A percentile compares a stretch with the other conserved stretches of the same genome.
These are phyloP conservation scores for Balakata baccata DNA, from an alignment of 345 rosid genomes.

Conservation along the genomic window DNA sequence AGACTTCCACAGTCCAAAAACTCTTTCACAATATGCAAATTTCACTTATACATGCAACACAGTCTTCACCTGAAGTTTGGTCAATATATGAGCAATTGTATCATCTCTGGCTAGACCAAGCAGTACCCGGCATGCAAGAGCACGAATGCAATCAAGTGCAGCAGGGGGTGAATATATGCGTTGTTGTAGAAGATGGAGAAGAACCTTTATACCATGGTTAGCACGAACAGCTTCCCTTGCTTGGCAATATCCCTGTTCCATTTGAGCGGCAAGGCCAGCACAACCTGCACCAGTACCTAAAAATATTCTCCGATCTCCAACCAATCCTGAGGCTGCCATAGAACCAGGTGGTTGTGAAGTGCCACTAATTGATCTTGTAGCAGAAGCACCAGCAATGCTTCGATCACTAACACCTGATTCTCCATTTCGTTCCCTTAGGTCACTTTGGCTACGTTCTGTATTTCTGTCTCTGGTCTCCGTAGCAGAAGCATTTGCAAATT, in stretches of 20 bases:
- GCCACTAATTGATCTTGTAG: constrained; percentile 35
- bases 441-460: constrained; percentile 47
- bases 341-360: constrained; percentile 61
- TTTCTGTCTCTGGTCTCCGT: constrained; percentile 46
- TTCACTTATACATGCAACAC: not conserved
- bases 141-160: constrained; percentile 87
- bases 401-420: constrained; percentile 46
- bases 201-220: constrained; percentile 95
- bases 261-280: constrained; percentile 97
- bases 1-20: not conserved
- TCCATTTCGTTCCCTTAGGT: constrained; percentile 51
- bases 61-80: constrained; percentile 81
- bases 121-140: constrained; percentile 87
- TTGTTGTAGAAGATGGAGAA: constrained; percentile 90
- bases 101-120: constrained; percentile 98
- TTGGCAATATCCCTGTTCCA: constrained; percentile 92
- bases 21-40: not conserved
- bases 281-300: constrained; percentile 96
- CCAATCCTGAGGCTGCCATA: constrained; percentile 74
- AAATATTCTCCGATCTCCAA: constrained; percentile 92
- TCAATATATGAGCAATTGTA: constrained; percentile 93
- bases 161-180: constrained; percentile 87
- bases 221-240: constrained; percentile 96
- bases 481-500: constrained; percentile 36
- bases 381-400: constrained; percentile 35